Base-by-base conservation (phyloP, 2,329 filamentous ascomycete species). In the Orbilia oligospora region DNA sequence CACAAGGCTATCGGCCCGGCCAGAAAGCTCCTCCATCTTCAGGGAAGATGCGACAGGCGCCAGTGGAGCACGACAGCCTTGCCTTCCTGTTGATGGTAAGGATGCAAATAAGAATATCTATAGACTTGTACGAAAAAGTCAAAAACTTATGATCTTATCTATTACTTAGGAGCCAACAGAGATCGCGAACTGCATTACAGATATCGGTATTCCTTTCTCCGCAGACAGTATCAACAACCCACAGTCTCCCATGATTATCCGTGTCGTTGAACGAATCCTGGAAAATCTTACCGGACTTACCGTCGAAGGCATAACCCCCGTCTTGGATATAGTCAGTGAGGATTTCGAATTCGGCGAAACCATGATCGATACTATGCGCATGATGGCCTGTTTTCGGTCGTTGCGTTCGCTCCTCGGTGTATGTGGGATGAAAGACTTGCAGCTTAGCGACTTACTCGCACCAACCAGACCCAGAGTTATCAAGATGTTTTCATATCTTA, bases 191-290 rank as follows among this genome's bases (percentile, higher is more conserved):
- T 99, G 96, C 85, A 97, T 99, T 86, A 96, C 92, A 83, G 96
- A 98, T 84, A 97, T 98, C 83, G 95, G 95, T 76, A 94, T 98
- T 82, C 91, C 90, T 30, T 97, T 98, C 85, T 92, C 90, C 41
- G 87, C 94, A 18, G 89, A 92, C 79, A 95, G 99, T 85, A 88
- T 99, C 48, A 91, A 95, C 82, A 98, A 97, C 83, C 96, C 96
- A 4, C 97, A 97, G 82, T 92, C 96, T 2, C 90, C 95, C 78
- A 94, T 97, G 83, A 94, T 98, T 68, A 96, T 99, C 85, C 94
- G 96, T 87, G 94, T 99, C 66, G 97, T 98, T 83, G 96, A 99
- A 87, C 97, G 94, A 92, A 96, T 99, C 82, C 94, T 94, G 76
- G 94, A 97, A 83, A 88, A 97, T 18, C 89, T 98, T 30, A 93